Conservation (phyloP, 2,329 filamentous ascomycete genomes). For the Lachnellula hyalina region DNA sequence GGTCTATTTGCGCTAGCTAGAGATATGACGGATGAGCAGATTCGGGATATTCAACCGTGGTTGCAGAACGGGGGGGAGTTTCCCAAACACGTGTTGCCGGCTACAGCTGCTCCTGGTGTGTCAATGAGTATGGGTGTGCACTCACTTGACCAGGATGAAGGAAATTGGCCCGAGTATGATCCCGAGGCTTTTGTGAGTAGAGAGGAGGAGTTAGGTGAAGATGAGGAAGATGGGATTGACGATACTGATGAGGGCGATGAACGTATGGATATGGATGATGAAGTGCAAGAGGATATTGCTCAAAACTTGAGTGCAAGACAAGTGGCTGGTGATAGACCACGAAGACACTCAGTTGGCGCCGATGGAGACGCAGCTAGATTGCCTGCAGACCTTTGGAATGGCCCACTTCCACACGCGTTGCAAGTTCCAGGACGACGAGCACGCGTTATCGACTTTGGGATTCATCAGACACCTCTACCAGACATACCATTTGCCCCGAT, state of each 20-base stretch:
- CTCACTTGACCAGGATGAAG: not conserved
- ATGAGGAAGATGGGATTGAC: not conserved
- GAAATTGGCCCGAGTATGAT: not conserved
- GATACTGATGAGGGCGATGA: not conserved
- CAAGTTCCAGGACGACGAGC: no score
- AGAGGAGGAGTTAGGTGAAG: not conserved
- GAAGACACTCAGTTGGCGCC: no score
- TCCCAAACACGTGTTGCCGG: not conserved
- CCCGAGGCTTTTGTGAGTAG: not conserved
- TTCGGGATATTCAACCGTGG: slow-evolving; percentile 15
- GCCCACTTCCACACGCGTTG: no score
- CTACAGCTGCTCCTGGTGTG: not conserved
- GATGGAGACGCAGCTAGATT: no score
- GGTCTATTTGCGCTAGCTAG: slow-evolving; percentile 10
- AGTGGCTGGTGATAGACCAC: no score
- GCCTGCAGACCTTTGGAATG: no score
- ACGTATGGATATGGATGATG: not conserved
- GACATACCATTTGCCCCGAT: not conserved
- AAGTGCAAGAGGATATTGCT: not conserved
- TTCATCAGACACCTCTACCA: not conserved
- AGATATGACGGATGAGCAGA: slow-evolving; percentile 9
- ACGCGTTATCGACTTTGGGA: not conserved
- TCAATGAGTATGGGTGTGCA: not conserved
- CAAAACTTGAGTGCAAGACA: not conserved
- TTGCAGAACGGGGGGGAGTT: slow-evolving; percentile 16